phyloP scores from a whole-genome alignment of 208 protist genomes.

The Acanthamoeba polyphaga region DNA sequence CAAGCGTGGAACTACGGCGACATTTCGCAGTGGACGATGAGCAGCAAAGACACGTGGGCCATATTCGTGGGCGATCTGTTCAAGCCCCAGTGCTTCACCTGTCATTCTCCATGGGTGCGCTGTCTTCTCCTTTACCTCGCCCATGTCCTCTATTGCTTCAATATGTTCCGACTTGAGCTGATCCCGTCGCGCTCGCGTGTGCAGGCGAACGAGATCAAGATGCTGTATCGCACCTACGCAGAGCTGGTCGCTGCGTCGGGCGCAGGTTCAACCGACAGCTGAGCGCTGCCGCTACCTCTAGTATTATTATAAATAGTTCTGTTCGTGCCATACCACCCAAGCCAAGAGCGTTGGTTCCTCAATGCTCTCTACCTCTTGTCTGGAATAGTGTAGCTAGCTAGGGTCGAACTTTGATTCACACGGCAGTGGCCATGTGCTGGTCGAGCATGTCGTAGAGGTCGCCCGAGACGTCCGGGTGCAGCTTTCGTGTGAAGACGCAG shows the following conservation, averaged over 20 bases:
- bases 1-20: not conserved
- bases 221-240: not conserved
- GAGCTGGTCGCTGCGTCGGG: not conserved
- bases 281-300: too few species aligned
- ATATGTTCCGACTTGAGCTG: not conserved
- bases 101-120: constrained; percentile 14
- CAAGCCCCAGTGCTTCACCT: constrained; percentile 67
- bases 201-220: constrained; percentile 7
- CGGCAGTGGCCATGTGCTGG: too few species aligned
- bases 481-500: too few species aligned
- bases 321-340: not conserved
- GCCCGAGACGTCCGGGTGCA: too few species aligned
- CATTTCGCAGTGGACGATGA: constrained; percentile 47
- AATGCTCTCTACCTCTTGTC: too few species aligned
- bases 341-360: too few species aligned
- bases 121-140: not conserved
- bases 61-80: constrained; percentile 63
- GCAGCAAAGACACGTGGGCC: constrained; percentile 4
- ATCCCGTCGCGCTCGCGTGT: too few species aligned
- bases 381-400: too few species aligned
- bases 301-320: not conserved
- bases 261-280: not conserved
- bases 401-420: too few species aligned
- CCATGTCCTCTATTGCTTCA: too few species aligned
- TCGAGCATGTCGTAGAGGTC: too few species aligned